Evolutionary conservation across 108 stramenopile species (phyloP), one percentile per base, ranked within the genome.

Genomic region (Pseudonitzschia delicatissima): DNA sequence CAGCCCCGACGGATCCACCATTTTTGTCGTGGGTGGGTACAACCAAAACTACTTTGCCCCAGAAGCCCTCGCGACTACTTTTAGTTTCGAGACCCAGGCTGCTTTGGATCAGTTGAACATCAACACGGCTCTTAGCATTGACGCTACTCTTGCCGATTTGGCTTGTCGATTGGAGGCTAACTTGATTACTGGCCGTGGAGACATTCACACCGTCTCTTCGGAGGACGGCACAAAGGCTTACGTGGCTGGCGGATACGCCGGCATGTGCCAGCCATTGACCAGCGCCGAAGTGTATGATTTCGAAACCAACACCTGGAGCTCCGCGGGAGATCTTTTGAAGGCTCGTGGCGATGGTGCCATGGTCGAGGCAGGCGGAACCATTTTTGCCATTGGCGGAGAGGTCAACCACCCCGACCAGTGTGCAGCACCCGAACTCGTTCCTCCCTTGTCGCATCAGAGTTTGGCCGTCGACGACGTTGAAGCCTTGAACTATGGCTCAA

Each of bases 381-480:
- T 90, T 9, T 86, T 72, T 72, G 82, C 89, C 34, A 63, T 90
- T 26, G 89, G 89, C 18, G 89, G 89, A 2, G 89, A 90, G 59
- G 71, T 68, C 40, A 33, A 31, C n/a, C 53, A 55, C 32, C 53
- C 53, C 11, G 17, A 55, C 13, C 53, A 32, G 59, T 79, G 29
- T 28, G 53, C 53, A 12, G 53, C 53, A 28, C 53, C 53, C 6
- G 53, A 55, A 28, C n/a, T 55, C 29, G 53, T 55, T n/a, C 53
- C 53, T 17, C 53, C 53, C 11, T 17, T 55, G 17, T 13, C 25
- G 6, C 31, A 31, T n/a, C 53, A 55, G 17, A 6, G 29, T 45
- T 52, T 73, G 2, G 77, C 76, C 0, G 64, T 80, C 5, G 77
- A 84, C 35, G 70, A 77, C 26, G 84, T 87, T 8, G 90, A 87